A percentile compares a stretch with the other conserved stretches of the same genome.
phyloP scores from a whole-genome alignment of 148 eudicot genomes.

The Cornus suecica region DNA sequence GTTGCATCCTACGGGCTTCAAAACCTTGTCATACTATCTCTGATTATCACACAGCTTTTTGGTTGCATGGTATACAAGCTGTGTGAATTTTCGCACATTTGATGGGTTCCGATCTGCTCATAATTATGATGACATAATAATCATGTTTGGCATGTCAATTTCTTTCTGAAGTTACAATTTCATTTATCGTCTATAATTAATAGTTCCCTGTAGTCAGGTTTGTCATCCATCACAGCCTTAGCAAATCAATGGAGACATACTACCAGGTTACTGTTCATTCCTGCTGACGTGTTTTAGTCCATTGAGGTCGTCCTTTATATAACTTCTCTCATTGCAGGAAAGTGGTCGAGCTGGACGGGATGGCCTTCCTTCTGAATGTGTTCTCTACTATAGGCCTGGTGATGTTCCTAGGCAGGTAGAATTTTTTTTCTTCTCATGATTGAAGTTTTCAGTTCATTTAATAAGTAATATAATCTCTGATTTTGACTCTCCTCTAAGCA shows the following conservation, averaged over 20 bases:
- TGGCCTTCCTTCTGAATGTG: constrained; percentile 94
- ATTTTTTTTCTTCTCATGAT: background rate
- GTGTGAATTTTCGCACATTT: background rate
- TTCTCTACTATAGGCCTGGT: constrained; percentile 87
- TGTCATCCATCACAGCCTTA: constrained; percentile 94
- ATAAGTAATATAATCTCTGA: background rate
- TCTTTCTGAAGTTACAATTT: background rate
- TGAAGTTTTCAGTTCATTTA: background rate
- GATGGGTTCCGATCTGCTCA: constrained; percentile 3
- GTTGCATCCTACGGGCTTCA: background rate
- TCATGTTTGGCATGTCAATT: background rate
- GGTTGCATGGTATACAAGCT: background rate
- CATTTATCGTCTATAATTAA: background rate
- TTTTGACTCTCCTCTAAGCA: constrained; percentile 36
- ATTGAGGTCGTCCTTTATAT: constrained; percentile 11
- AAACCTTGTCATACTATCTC: background rate
- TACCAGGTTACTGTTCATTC: constrained; percentile 64
- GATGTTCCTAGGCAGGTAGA: constrained; percentile 93
- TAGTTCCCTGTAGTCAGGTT: constrained; percentile 82
- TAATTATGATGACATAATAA: background rate
- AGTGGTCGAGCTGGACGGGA: constrained; percentile 99
- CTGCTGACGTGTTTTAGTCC: background rate
- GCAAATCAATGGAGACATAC: constrained; percentile 99
- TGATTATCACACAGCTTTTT: background rate
- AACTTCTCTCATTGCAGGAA: constrained; percentile 55